Percentiles rank a stretch among this genome's conserved stretches.
Conservation (phyloP, 495 filamentous ascomycete genomes). For the Annulohypoxylon bovei region DNA sequence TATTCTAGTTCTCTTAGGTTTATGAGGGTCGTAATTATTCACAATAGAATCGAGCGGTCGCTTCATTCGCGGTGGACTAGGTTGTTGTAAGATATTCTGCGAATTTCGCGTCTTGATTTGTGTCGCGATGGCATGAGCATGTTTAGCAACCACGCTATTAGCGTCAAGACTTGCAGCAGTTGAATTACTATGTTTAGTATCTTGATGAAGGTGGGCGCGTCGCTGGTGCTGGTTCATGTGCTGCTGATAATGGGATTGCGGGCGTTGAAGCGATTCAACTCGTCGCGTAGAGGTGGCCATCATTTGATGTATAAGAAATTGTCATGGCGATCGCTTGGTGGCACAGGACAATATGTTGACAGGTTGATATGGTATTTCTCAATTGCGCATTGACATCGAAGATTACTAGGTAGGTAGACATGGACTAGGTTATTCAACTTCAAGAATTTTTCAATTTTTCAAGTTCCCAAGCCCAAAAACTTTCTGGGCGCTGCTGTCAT, state of each 20-base stretch:
- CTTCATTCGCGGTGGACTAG: slow-evolving; percentile 45
- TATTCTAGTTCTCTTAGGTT: slow-evolving; percentile 49
- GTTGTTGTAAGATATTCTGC: slow-evolving; percentile 35
- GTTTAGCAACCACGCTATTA: slow-evolving; percentile 31
- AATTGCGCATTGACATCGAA: slow-evolving; percentile 32
- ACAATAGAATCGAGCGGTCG: slow-evolving; percentile 46
- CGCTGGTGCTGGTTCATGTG: slow-evolving; percentile 5
- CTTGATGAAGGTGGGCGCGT: slow-evolving; percentile 36
- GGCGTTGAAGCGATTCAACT: slow-evolving; percentile 49
- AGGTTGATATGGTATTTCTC: slow-evolving; percentile 25
- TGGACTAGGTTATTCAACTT: neutral
- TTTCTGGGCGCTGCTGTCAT: slow-evolving; percentile 33
- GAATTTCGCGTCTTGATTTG: slow-evolving; percentile 42
- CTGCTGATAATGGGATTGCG: slow-evolving; percentile 26
- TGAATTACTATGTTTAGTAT: slow-evolving; percentile 25
- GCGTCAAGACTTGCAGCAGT: slow-evolving; percentile 20
- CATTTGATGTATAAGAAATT: slow-evolving; percentile 28
- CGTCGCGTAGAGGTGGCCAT: slow-evolving; percentile 52
- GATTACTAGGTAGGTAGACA: neutral
- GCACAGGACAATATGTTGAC: slow-evolving; percentile 39
- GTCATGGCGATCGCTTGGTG: slow-evolving; percentile 45
- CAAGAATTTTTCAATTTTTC: neutral
- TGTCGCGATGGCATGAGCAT: slow-evolving; percentile 37
- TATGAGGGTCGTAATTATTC: slow-evolving; percentile 49
- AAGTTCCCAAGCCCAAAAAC: slow-evolving; percentile 4